phyloP scores from a whole-genome alignment of 345 rosid genomes.

The Citrus unshiu region DNA sequence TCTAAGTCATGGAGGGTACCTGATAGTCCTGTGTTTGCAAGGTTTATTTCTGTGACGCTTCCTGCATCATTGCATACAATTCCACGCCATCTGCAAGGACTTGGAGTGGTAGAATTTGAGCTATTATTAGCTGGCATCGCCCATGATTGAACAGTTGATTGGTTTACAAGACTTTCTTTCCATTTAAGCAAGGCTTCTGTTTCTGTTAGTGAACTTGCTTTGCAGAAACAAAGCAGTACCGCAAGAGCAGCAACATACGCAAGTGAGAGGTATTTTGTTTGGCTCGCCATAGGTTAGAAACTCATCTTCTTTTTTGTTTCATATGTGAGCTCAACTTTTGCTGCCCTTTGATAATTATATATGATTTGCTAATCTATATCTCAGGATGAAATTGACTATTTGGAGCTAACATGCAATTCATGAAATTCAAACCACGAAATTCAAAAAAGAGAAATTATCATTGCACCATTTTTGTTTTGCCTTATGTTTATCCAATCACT shows the following conservation, averaged over 20 bases:
- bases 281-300: not conserved
- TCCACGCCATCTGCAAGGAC: slow-evolving; percentile 11
- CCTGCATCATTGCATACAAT: not conserved
- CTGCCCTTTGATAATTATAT: not conserved
- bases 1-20: slow-evolving; percentile 21
- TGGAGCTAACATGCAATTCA: no score
- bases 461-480: no score
- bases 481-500: no score
- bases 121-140: not conserved
- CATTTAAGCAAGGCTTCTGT: slow-evolving; percentile 17
- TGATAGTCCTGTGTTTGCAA: not conserved
- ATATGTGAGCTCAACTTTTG: not conserved
- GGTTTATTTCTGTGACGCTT: slow-evolving; percentile 14
- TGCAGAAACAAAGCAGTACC: not conserved
- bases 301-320: not conserved
- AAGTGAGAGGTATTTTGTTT: not conserved
- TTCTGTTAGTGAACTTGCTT: slow-evolving; percentile 4
- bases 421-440: no score
- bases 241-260: not conserved
- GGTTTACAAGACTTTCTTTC: slow-evolving; percentile 7
- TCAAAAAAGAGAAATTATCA: no score
- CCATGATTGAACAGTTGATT: slow-evolving; percentile 13
- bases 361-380: no score
- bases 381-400: no score
- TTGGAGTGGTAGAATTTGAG: not conserved